Evolutionary conservation across 306 rosid genomes (phyloP).

Genomic region (Clitoria ternatea): DNA sequence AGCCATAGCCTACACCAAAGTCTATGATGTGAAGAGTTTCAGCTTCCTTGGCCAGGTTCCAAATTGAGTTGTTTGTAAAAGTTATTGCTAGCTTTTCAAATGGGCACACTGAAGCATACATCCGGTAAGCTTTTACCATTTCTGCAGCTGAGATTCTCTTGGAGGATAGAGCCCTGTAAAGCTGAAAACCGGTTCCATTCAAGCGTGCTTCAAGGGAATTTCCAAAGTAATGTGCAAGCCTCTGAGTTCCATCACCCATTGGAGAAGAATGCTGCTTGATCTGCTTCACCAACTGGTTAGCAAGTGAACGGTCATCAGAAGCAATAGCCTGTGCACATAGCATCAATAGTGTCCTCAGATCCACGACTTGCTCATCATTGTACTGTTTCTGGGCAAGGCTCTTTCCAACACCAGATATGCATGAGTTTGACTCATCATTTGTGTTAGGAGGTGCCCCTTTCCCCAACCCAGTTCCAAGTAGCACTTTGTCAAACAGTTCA

Average conservation of each 20-base stretch:
- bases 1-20: conserved; percentile 68
- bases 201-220: conserved; percentile 63
- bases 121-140: conserved; percentile 43
- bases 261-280: conserved; percentile 61
- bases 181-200: conserved; percentile 46
- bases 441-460: conserved; percentile 12
- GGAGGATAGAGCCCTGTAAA: conserved; percentile 26
- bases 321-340: conserved; percentile 65
- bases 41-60: conserved; percentile 14
- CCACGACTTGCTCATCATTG: conserved; percentile 35
- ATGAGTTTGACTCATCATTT: neutral
- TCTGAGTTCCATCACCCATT: conserved; percentile 46
- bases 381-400: too few species aligned
- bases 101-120: conserved; percentile 43
- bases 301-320: conserved; percentile 34
- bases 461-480: conserved; percentile 26
- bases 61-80: conserved; percentile 38
- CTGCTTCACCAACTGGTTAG: conserved; percentile 41
- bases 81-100: conserved; percentile 36
- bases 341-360: conserved; percentile 43
- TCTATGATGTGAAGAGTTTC: conserved; percentile 52
- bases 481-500: conserved; percentile 51
- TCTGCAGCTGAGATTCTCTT: conserved; percentile 42
- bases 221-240: conserved; percentile 58
- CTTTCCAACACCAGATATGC: conserved; percentile 24